Percentiles rank a stretch among this genome's conserved stretches.
phyloP scores from a whole-genome alignment of 2,329 filamentous ascomycete genomes.

The Alternaria infectoria region DNA sequence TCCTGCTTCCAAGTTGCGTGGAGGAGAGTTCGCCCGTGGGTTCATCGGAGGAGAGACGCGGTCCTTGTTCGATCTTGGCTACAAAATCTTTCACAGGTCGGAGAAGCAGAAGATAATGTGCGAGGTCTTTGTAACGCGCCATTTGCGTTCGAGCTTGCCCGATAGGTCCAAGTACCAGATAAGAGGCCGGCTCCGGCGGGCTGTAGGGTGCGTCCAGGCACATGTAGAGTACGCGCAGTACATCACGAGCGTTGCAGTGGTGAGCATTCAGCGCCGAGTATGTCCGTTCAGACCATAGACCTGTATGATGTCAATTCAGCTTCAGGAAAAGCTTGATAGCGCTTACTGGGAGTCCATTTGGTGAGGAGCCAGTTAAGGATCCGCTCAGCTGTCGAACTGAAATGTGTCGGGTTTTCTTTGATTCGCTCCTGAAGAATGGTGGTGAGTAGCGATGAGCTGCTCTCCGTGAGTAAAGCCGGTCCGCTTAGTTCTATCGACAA shows the following conservation, averaged over 20 bases:
- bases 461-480: constrained; percentile 78
- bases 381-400: constrained; percentile 70
- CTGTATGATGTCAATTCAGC: constrained; percentile 31
- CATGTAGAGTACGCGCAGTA: constrained; percentile 72
- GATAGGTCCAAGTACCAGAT: constrained; percentile 49
- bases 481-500: constrained; percentile 81
- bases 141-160: constrained; percentile 54
- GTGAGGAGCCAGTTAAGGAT: constrained; percentile 82
- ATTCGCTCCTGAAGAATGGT: constrained; percentile 71
- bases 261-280: constrained; percentile 70
- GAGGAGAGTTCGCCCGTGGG: constrained; percentile 23
- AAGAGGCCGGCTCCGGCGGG: constrained; percentile 26
- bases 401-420: constrained; percentile 71
- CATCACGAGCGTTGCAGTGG: constrained; percentile 68
- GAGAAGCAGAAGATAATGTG: constrained; percentile 58
- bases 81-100: constrained; percentile 17
- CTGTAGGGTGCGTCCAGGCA: constrained; percentile 65
- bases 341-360: constrained; percentile 80
- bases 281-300: constrained; percentile 63
- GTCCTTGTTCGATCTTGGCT: not conserved
- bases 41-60: constrained; percentile 4
- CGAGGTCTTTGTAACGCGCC: constrained; percentile 49
- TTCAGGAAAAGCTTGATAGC: not conserved
- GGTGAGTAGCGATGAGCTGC: constrained; percentile 75
- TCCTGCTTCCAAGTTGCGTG: constrained; percentile 30